Evolutionary conservation across 1,284 basidiomycete genomes (phyloP).

Genomic region (Ganoderma boninense): DNA sequence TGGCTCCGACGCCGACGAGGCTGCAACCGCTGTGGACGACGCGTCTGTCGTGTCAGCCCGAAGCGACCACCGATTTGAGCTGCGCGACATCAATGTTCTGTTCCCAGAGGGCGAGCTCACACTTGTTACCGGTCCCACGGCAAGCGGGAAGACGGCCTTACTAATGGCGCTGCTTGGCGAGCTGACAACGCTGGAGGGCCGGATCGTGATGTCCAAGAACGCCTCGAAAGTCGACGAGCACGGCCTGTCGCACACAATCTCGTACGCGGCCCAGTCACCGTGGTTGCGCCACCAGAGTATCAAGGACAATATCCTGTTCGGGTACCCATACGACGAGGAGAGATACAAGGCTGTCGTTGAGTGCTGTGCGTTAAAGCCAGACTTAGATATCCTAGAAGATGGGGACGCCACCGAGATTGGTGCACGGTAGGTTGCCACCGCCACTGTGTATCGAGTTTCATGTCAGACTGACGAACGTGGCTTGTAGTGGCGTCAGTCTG

Average conservation of each 20-base stretch:
- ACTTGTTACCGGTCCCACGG: constrained; percentile 77
- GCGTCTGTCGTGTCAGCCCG: constrained; percentile 27
- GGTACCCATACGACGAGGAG: constrained; percentile 68
- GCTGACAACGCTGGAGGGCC: constrained; percentile 61
- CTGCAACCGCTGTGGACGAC: constrained; percentile 33
- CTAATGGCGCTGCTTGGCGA: constrained; percentile 77
- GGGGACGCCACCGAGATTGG: constrained; percentile 48
- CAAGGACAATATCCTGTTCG: constrained; percentile 79
- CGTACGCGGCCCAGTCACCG: constrained; percentile 86
- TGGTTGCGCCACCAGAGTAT: constrained; percentile 82
- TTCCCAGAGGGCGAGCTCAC: constrained; percentile 78
- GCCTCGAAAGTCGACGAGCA: constrained; percentile 63
- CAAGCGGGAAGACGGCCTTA: constrained; percentile 83
- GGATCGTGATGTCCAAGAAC: constrained; percentile 72
- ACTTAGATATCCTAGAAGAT: constrained; percentile 60
- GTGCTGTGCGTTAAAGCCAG: constrained; percentile 76
- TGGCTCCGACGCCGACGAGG: not conserved
- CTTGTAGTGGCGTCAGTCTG: constrained; percentile 59
- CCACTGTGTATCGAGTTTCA: not conserved
- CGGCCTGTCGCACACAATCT: constrained; percentile 77
- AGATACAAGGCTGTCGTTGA: constrained; percentile 74
- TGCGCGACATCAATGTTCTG: constrained; percentile 68
- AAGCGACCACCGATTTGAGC: constrained; percentile 62
- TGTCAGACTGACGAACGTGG: not conserved
- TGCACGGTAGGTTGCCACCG: constrained; percentile 38